Base-by-base conservation (phyloP, 2,329 filamentous ascomycete species). In the Epichloe amarillans region DNA sequence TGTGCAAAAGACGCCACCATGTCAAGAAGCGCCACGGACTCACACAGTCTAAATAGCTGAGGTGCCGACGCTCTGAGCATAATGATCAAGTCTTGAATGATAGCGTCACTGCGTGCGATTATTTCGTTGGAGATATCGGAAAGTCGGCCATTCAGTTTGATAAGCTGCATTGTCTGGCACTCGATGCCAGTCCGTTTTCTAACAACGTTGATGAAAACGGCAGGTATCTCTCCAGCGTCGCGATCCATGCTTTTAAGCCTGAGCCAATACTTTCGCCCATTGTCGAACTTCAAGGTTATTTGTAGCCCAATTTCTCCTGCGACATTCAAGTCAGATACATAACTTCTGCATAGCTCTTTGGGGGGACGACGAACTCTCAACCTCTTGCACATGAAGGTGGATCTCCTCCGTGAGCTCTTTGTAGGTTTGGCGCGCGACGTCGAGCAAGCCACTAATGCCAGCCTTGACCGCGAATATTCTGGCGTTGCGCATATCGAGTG, bases 391-490 rank as follows among this genome's bases (percentile, higher is more conserved):
- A 62, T 91, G 79, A 48, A 84, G 74, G 57, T 84, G 77, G 4
- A 88, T 79, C 64, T 95, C 88, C 46, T 84, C 79, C 5, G 83
- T 93, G 2, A 85, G 81, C 63, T 97, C 91, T 59, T 93, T 94
- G 68, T 93, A 96, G 0, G 88, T 88, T 60, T 89, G 84, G 5
- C 90, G 79, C 36, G 88, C 87, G 38, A 96, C 86, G 66, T 96
- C 91, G 4, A 97, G 77, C 51, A 96, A 77, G 2, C 87, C 87
- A 58, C 88, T 89, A 41, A 93, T 81, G 0, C 88, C 87, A 44
- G 88, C 80, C 69, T 85, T 93, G 35, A 97, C 84, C 21, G 91
- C 91, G 68, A 94, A 96, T 0, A 85, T 87, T 55, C 91, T 76
- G 62, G 97, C 91, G 54, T 96, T 95, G 14, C 90, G 79, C 51